Conservation (phyloP, 75 land plant genomes). For the Cunninghamia lanceolata region DNA sequence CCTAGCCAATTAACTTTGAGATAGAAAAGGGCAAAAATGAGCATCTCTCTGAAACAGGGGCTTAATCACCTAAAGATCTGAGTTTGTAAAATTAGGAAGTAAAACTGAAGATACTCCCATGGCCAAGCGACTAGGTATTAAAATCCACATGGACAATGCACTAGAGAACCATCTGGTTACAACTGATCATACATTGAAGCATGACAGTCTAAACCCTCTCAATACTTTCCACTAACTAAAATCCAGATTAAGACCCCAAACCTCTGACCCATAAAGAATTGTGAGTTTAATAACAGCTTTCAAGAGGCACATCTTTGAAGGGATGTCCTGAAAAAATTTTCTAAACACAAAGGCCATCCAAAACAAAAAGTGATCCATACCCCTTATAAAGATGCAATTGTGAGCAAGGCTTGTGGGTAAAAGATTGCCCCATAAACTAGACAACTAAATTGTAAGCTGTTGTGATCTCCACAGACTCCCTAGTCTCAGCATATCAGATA, state of each 20-base stretch:
- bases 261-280: background rate
- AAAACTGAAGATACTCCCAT: background rate
- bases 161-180: background rate
- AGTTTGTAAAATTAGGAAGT: no score
- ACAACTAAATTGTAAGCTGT: background rate
- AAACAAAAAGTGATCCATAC: background rate
- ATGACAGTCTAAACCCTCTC: background rate
- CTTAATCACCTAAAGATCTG: background rate
- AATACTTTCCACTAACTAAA: background rate
- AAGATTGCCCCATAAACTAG: background rate
- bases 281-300: background rate
- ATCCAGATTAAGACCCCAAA: background rate
- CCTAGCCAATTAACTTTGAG: background rate
- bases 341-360: background rate
- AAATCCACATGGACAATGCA: background rate
- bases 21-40: background rate
- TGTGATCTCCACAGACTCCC: background rate
- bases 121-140: background rate
- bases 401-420: background rate
- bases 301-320: background rate
- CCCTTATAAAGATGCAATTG: background rate
- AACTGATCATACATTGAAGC: background rate
- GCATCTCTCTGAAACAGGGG: background rate
- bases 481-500: background rate
- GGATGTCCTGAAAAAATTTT: background rate